phyloP scores from a whole-genome alignment of 176 grass and related monocot genomes.

The barley (Hordeum vulgare) region MorexV3_pseudomolecules_assembly NC_058523.1:532715643-532716142 shows the following conservation, averaged over 20 bases:
- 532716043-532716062: constrained; percentile 1
- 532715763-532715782: background rate
- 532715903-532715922: constrained; percentile 10
- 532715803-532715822: background rate
- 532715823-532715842: background rate
- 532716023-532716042: constrained; percentile 16
- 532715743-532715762: background rate
- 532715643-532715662: background rate
- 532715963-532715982: background rate
- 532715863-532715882: constrained; percentile 28
- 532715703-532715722: background rate
- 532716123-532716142: background rate
- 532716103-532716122: background rate
- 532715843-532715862: too few relatives aligned
- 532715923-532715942: constrained; percentile 27
- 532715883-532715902: constrained; percentile 11
- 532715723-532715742: background rate
- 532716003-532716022: background rate
- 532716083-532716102: background rate
- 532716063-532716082: constrained; percentile 25
- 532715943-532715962: background rate
- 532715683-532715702: background rate
- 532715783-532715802: background rate
- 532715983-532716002: background rate
- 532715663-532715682: background rate